Evolutionary conservation across 116 monocot species (phyloP).

Genomic region (Cymodocea nodosa): DNA sequence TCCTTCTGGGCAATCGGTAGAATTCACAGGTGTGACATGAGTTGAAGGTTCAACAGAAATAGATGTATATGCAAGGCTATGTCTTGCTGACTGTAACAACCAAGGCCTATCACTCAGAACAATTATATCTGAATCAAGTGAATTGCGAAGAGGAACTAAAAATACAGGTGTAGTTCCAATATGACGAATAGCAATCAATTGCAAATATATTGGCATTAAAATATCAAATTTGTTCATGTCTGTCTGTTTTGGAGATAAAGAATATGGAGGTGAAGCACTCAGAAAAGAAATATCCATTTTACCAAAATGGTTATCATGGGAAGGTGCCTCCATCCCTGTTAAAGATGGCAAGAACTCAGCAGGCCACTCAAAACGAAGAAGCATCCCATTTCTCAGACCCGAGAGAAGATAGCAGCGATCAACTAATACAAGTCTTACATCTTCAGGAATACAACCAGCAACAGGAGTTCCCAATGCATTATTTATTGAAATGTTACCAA

Average conservation of each 20-base stretch:
- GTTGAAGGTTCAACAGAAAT: constrained; percentile 83
- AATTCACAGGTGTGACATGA: constrained; percentile 72
- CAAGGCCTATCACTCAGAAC: constrained; percentile 86
- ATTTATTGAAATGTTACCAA: constrained; percentile 60
- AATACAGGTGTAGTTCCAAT: constrained; percentile 80
- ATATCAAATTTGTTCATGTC: constrained; percentile 7
- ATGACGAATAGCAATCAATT: constrained; percentile 74
- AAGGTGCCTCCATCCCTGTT: constrained; percentile 1
- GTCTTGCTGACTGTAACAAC: constrained; percentile 70
- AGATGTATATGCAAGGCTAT: constrained; percentile 78
- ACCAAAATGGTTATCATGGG: constrained; percentile 2
- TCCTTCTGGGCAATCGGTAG: constrained; percentile 63
- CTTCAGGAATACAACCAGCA: constrained; percentile 77
- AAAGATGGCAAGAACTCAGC: constrained; percentile 6
- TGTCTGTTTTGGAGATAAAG: constrained; percentile 1
- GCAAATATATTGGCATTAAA: constrained; percentile 23
- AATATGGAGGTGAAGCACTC: constrained; percentile 3
- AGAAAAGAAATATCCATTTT: constrained; percentile 10
- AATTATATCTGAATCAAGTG: constrained; percentile 74
- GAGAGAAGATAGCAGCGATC: constrained; percentile 67
- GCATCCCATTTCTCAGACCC: constrained; percentile 95
- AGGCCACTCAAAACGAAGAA: constrained; percentile 94
- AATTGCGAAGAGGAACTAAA: constrained; percentile 67
- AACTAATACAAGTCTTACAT: constrained; percentile 68
- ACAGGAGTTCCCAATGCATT: constrained; percentile 58